A percentile compares a stretch with the other conserved stretches of the same genome.
These are phyloP conservation scores for Crepidotus variabilis DNA, from an alignment of 768 basidiomycete species.

Conservation along the genomic window DNA sequence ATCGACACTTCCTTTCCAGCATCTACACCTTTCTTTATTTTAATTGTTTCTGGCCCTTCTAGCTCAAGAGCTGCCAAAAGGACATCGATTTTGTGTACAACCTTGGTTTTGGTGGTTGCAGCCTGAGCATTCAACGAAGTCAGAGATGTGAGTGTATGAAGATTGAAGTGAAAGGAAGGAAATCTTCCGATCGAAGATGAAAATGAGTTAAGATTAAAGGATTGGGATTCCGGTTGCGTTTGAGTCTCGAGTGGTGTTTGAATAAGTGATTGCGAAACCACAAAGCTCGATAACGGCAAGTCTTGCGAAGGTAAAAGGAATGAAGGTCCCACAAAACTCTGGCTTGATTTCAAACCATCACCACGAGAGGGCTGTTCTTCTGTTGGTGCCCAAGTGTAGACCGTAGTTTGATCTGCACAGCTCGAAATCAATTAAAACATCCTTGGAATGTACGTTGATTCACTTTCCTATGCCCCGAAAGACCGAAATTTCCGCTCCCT, in stretches of 20 bases:
- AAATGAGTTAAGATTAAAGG: constrained; percentile 52
- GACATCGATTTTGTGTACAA: constrained; percentile 45
- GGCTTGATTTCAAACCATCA: too few species aligned
- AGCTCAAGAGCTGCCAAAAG: constrained; percentile 71
- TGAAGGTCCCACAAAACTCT: constrained; percentile 17
- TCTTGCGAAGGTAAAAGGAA: constrained; percentile 23
- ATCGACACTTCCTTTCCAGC: constrained; percentile 68
- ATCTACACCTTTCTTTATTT: constrained; percentile 63
- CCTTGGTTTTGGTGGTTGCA: constrained; percentile 22
- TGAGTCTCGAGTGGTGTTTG: constrained; percentile 1
- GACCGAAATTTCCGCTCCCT: constrained; percentile 11
- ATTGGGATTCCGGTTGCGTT: constrained; percentile 26
- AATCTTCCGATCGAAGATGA: constrained; percentile 71
- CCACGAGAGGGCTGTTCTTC: constrained; percentile 12
- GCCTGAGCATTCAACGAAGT: constrained; percentile 26
- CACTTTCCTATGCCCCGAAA: constrained; percentile 10
- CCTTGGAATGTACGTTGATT: neutral
- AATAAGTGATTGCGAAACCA: neutral
- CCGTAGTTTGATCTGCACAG: constrained; percentile 41
- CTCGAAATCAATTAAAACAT: constrained; percentile 4
- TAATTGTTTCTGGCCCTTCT: constrained; percentile 70
- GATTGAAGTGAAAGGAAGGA: constrained; percentile 70
- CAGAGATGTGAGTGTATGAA: constrained; percentile 56
- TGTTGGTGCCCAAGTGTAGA: constrained; percentile 60
- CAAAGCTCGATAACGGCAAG: neutral